phyloP scores from a whole-genome alignment of 441 rosid genomes.

The Populus hybrid region DNA sequence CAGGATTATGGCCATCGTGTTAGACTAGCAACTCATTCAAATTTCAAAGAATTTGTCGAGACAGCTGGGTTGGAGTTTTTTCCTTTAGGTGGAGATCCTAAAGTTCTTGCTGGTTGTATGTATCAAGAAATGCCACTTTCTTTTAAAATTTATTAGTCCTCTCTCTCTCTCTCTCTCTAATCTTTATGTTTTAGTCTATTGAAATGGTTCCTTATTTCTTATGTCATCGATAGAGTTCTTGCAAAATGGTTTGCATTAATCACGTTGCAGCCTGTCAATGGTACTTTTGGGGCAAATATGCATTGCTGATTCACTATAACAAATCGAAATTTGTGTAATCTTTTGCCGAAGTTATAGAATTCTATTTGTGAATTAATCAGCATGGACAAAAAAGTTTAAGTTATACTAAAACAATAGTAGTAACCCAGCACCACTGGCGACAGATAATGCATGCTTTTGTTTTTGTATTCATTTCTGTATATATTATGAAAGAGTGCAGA shows the following conservation, averaged over 20 bases:
- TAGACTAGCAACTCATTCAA: slow-evolving; percentile 95
- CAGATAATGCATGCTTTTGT: not conserved
- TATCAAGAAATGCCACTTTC: slow-evolving; percentile 14
- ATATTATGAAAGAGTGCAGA: not conserved
- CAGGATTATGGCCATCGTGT: slow-evolving; percentile 99
- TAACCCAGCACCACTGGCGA: not conserved
- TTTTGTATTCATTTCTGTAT: not conserved
- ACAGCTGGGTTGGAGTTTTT: slow-evolving; percentile 97
- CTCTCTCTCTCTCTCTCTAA: too few species aligned
- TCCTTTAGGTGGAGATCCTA: slow-evolving; percentile 97
- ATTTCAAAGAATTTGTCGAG: slow-evolving; percentile 94
- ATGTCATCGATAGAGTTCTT: not conserved
- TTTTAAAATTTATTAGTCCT: not conserved
- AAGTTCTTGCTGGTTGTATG: slow-evolving; percentile 97
- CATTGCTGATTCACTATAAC: not conserved
- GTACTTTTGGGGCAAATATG: not conserved
- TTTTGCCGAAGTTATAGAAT: not conserved
- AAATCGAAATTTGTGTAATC: not conserved
- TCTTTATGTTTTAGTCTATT: not conserved
- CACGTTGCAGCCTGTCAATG: not conserved
- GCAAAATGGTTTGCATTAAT: not conserved
- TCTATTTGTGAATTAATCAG: not conserved
- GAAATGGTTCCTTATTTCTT: not conserved
- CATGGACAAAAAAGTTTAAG: not conserved
- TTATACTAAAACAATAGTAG: not conserved